Percentiles rank a stretch among this genome's conserved stretches.
Evolutionary conservation across 2,329 filamentous ascomycete species (phyloP).

Genomic region (Pezicula neosporulosa): DNA sequence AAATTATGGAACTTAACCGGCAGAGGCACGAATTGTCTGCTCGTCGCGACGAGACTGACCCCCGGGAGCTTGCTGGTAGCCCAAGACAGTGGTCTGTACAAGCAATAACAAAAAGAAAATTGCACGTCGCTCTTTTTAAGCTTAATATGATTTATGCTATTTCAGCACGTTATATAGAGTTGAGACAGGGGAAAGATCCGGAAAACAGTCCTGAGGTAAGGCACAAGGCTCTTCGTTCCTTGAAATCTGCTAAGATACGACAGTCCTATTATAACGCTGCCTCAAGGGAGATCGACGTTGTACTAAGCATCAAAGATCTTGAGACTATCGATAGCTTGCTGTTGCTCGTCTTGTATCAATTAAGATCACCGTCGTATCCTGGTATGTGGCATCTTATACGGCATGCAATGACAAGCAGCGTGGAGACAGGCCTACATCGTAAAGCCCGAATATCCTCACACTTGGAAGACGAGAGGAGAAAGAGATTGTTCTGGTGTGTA

Average conservation of each 20-base stretch:
- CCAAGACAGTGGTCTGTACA: not conserved
- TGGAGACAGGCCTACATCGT: slow-evolving; percentile 16
- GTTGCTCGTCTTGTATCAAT: slow-evolving; percentile 1
- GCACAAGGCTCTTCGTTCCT: not conserved
- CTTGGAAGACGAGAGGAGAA: slow-evolving; percentile 23
- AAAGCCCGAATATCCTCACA: slow-evolving; percentile 3
- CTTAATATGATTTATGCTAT: slow-evolving; percentile 1
- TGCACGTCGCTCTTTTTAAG: not conserved
- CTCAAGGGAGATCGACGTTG: slow-evolving; percentile 1
- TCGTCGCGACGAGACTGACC: not conserved
- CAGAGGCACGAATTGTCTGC: not conserved
- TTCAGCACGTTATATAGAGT: not conserved
- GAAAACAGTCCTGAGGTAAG: not conserved
- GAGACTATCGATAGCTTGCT: not conserved
- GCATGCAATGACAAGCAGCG: slow-evolving; percentile 2
- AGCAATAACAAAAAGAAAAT: not conserved
- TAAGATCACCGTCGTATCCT: slow-evolving; percentile 1
- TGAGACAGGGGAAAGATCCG: not conserved
- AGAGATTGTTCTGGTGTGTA: slow-evolving; percentile 30
- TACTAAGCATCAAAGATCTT: not conserved
- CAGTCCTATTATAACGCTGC: slow-evolving; percentile 2
- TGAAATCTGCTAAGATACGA: not conserved
- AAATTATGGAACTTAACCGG: not conserved
- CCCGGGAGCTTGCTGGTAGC: not conserved
- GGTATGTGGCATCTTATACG: slow-evolving; percentile 2